These are phyloP conservation scores for Spatholobus suberectus DNA, from an alignment of 306 rosid species.

Conservation along the genomic window DNA sequence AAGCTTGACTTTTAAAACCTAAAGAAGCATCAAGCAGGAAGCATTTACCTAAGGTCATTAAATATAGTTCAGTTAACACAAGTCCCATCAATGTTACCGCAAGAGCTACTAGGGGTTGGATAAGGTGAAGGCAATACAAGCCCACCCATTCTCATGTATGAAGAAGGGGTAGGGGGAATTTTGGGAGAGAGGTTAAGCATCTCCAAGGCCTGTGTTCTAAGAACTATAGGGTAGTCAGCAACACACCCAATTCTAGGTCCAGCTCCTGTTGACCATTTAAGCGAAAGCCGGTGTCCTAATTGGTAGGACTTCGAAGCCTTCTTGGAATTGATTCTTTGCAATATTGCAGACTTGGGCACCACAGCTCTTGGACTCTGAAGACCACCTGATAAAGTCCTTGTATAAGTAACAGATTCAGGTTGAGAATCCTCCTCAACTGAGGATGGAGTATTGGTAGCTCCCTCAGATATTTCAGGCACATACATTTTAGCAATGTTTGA, in stretches of 20 bases:
- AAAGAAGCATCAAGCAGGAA: neutral
- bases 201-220: constrained; percentile 84
- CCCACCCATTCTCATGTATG: constrained; percentile 37
- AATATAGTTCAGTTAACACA: constrained; percentile 32
- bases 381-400: constrained; percentile 89
- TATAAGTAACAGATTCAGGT: constrained; percentile 44
- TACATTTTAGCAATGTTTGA: constrained; percentile 31
- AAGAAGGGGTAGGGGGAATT: constrained; percentile 58
- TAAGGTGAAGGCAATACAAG: constrained; percentile 47
- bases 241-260: constrained; percentile 98
- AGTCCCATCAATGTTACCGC: constrained; percentile 30
- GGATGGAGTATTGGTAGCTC: constrained; percentile 46
- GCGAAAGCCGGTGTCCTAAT: constrained; percentile 78
- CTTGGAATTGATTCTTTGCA: constrained; percentile 89
- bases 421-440: constrained; percentile 39
- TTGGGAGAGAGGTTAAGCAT: constrained; percentile 79
- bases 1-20: neutral
- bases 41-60: constrained; percentile 5
- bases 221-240: constrained; percentile 81
- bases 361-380: constrained; percentile 87
- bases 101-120: constrained; percentile 34
- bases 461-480: constrained; percentile 36
- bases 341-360: constrained; percentile 68
- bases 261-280: constrained; percentile 89
- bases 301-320: constrained; percentile 76